phyloP scores from a whole-genome alignment of 306 rosid genomes.

The Fragaria vesca region DNA sequence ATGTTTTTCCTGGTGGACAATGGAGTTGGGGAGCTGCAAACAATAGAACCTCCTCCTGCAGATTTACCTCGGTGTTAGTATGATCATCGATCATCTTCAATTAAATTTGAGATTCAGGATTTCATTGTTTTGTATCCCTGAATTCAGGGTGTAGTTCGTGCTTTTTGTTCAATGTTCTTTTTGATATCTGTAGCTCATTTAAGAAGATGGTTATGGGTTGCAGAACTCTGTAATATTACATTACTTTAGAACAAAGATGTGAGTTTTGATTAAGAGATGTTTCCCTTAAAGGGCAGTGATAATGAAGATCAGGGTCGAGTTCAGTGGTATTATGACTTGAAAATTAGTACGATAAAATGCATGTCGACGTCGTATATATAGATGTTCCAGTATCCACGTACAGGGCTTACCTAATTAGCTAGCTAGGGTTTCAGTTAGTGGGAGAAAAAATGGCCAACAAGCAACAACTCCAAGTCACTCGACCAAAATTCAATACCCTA shows the following conservation, averaged over 20 bases:
- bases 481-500: too few species aligned
- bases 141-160: background rate
- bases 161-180: background rate
- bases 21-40: conserved; percentile 15
- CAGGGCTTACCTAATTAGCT: background rate
- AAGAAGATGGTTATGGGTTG: background rate
- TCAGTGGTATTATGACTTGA: background rate
- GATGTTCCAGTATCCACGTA: background rate
- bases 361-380: background rate
- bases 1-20: conserved; percentile 27
- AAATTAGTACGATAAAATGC: too few species aligned
- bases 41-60: conserved; percentile 16
- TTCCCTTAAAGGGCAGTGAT: background rate
- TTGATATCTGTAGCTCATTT: background rate
- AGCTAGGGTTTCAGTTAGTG: background rate
- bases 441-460: too few species aligned
- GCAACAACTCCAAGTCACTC: too few species aligned
- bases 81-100: background rate
- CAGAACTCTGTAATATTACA: background rate
- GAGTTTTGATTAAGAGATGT: background rate
- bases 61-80: conserved; percentile 22
- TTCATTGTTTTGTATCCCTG: background rate
- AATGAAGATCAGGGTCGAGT: background rate
- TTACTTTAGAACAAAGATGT: background rate
- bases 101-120: background rate